Evolutionary conservation across 805 yeast species (phyloP).

Genomic region (Ogataea ganodermae): DNA sequence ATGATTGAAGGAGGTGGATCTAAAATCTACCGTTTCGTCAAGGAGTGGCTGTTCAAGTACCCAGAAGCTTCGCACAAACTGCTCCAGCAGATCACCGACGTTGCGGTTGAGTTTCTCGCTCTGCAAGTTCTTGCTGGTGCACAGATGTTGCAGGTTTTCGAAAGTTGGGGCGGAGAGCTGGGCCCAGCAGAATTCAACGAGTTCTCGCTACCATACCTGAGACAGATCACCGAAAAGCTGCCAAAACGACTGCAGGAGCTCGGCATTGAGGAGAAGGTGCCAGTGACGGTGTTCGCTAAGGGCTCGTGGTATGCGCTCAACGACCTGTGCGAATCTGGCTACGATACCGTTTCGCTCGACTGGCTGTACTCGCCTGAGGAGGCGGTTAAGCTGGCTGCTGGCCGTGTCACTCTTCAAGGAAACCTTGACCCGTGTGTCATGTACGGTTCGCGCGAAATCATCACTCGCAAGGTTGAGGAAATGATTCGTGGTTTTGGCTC

Average conservation of each 20-base stretch:
- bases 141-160: slow-evolving; percentile 95
- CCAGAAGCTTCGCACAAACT: slow-evolving; percentile 71
- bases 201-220: slow-evolving; percentile 86
- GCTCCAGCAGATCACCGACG: slow-evolving; percentile 78
- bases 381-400: slow-evolving; percentile 73
- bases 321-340: slow-evolving; percentile 76
- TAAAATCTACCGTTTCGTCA: slow-evolving; percentile 84
- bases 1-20: slow-evolving; percentile 99
- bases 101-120: slow-evolving; percentile 88
- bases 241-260: slow-evolving; percentile 70
- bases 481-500: slow-evolving; percentile 93
- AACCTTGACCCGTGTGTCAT: slow-evolving; percentile 94
- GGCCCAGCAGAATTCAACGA: slow-evolving; percentile 87
- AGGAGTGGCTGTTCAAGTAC: slow-evolving; percentile 86
- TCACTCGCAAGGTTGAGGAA: slow-evolving; percentile 74
- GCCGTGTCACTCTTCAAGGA: slow-evolving; percentile 88
- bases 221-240: slow-evolving; percentile 68
- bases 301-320: slow-evolving; percentile 98
- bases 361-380: slow-evolving; percentile 87
- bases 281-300: slow-evolving; percentile 89
- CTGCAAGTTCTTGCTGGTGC: slow-evolving; percentile 97
- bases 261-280: slow-evolving; percentile 71
- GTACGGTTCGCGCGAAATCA: slow-evolving; percentile 84
- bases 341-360: slow-evolving; percentile 87
- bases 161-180: slow-evolving; percentile 97